A percentile compares a stretch with the other conserved stretches of the same genome.
phyloP scores from a whole-genome alignment of 768 basidiomycete genomes.

The Suillus luteus region DNA sequence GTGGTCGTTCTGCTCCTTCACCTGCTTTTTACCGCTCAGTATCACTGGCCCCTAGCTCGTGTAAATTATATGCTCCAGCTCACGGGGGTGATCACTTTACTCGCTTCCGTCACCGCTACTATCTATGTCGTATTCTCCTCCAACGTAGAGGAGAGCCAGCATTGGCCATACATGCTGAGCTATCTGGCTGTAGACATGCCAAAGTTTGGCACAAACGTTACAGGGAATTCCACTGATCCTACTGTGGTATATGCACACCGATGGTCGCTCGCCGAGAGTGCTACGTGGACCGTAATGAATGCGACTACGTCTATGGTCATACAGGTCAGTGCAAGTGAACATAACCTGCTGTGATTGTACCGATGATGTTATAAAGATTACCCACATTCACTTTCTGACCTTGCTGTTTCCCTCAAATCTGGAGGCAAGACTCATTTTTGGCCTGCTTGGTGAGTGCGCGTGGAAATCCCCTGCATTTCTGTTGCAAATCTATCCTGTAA shows the following conservation, averaged over 20 bases:
- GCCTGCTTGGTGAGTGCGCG: conserved; percentile 66
- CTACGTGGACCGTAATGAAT: conserved; percentile 87
- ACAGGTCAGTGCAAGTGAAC: conserved; percentile 56
- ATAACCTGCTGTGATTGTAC: not conserved
- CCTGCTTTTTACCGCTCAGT: conserved; percentile 92
- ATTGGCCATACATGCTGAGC: conserved; percentile 95
- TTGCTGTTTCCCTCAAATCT: conserved; percentile 90
- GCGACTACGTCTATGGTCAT: conserved; percentile 81
- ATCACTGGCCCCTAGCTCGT: conserved; percentile 92
- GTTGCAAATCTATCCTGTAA: not conserved
- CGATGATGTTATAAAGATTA: conserved; percentile 55
- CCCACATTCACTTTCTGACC: conserved; percentile 97
- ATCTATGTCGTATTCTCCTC: conserved; percentile 71
- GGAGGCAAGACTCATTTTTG: conserved; percentile 84
- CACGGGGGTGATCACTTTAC: conserved; percentile 76
- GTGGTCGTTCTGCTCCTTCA: conserved; percentile 86
- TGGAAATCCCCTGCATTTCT: not conserved
- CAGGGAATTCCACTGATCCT: conserved; percentile 23
- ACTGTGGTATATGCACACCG: conserved; percentile 23
- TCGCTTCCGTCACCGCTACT: conserved; percentile 76
- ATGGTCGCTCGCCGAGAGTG: conserved; percentile 69
- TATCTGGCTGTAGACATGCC: conserved; percentile 81
- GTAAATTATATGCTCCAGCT: conserved; percentile 92
- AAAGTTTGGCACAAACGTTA: conserved; percentile 30
- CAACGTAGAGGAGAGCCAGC: conserved; percentile 59